Base-by-base conservation (phyloP, 2,329 filamentous ascomycete species). In the Colletotrichum destructivum region DNA sequence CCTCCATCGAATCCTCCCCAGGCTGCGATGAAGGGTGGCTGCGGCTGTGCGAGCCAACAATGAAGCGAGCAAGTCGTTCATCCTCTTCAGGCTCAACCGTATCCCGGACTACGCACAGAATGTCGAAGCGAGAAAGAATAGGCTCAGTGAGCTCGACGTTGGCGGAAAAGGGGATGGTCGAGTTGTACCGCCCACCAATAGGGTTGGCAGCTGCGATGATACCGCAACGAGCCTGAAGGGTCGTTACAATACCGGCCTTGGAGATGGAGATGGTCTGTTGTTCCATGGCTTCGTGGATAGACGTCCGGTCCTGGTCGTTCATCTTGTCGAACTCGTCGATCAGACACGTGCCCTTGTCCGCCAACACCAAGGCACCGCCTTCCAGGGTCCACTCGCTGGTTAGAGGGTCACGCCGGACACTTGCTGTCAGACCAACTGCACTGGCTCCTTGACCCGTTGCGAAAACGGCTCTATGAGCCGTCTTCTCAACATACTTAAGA, bases 311-410 rank as follows among this genome's bases (percentile, higher is more conserved):
- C 80, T 98, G 95, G 81, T 99, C 96, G 81, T 98, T 98, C 96
- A 99, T 99, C 88, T 99, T 99, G 89, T 99, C 96, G 78, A 99
- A 99, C 83, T 99, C 96, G 78, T 99, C 96, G 74, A 99, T 99
- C 40, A 99, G 87, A 79, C 96, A 98, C 18, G 94, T 98, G 51
- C 96, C 96, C 75, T 94, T 93, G 81, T 99, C 96, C 18, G 96
- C 96, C 67, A 99, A 90, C 78, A 99, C 96, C 13, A 99, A 88
- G 4, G 96, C 96, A 79, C 96, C 96, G 74, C 96, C 96, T 84
- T 99, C 96, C 2, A 99, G 86, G 7, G 96, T 98, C 96, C 96
- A 99, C 83, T 99, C 96, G 81, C 93, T 94, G 2, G 96, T 99
- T 79, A 98, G 87, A 6, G 96, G 96, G 80, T 99, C 96, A 74